Evolutionary conservation across 179 eudicot species (phyloP).

Genomic region (Silene vulgaris): DNA sequence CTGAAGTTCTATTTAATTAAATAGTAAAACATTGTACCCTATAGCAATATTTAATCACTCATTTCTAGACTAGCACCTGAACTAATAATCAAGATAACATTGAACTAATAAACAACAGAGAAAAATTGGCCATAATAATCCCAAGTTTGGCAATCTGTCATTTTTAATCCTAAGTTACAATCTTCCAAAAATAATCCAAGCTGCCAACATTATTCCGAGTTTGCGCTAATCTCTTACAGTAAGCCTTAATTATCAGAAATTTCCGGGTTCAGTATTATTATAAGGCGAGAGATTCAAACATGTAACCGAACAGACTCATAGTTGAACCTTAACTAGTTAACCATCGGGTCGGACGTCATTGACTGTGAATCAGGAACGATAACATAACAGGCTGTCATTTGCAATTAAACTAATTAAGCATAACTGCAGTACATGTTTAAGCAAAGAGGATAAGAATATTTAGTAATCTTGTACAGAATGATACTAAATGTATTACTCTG

Average conservation of each 20-base stretch:
- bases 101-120: too few relatives aligned
- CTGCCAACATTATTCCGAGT: too few relatives aligned
- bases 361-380: not conserved
- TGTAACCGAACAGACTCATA: too few relatives aligned
- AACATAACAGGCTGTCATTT: not conserved
- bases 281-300: not conserved
- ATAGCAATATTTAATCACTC: constrained; percentile 1
- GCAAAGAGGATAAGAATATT: constrained; percentile 17
- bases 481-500: constrained; percentile 10
- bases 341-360: not conserved
- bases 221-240: too few relatives aligned
- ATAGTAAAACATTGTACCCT: constrained; percentile 11
- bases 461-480: constrained; percentile 3
- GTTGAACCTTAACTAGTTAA: too few relatives aligned
- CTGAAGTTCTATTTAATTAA: constrained; percentile 4
- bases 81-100: not conserved
- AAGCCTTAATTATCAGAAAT: too few relatives aligned
- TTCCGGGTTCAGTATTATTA: too few relatives aligned
- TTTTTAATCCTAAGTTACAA: too few relatives aligned
- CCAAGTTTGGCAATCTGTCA: too few relatives aligned
- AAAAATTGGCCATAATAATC: too few relatives aligned
- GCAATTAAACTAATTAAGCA: not conserved
- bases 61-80: not conserved
- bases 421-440: constrained; percentile 1
- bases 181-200: too few relatives aligned